These are phyloP conservation scores for Aspergillus sp. DNA, from an alignment of 2,329 filamentous ascomycete species.

Conservation along the genomic window DNA sequence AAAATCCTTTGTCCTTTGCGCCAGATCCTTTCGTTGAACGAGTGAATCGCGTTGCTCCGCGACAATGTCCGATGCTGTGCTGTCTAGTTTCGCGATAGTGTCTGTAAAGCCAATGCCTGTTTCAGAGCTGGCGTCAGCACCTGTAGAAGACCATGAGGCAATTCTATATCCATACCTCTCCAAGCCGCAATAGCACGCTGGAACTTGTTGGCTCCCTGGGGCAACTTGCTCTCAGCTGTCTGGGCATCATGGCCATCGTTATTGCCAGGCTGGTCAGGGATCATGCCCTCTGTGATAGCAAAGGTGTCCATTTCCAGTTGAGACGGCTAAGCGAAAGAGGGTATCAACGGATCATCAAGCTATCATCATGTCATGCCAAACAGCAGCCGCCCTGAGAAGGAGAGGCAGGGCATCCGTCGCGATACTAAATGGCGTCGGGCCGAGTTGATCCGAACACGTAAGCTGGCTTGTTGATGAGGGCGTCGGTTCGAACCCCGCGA, in stretches of 20 bases:
- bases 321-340: constrained; percentile 10
- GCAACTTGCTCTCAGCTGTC: constrained; percentile 20
- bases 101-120: constrained; percentile 77
- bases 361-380: not conserved
- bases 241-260: constrained; percentile 17
- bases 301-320: constrained; percentile 33
- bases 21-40: constrained; percentile 88
- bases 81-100: constrained; percentile 77
- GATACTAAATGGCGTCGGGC: constrained; percentile 19
- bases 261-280: constrained; percentile 18
- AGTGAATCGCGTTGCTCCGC: constrained; percentile 90
- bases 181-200: constrained; percentile 92
- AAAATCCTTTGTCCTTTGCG: constrained; percentile 99
- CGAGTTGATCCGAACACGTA: constrained; percentile 25
- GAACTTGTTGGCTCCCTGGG: constrained; percentile 76
- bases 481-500: too few relatives aligned
- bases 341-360: constrained; percentile 9
- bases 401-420: not conserved
- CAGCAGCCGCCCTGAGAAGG: not conserved
- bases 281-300: constrained; percentile 32
- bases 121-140: too few relatives aligned
- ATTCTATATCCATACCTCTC: constrained; percentile 84
- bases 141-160: too few relatives aligned
- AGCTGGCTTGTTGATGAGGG: constrained; percentile 3
- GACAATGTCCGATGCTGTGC: constrained; percentile 90